Percentiles rank a stretch among this genome's conserved stretches.
These are phyloP conservation scores for Solanum phureja DNA, from an alignment of 257 asterid genomes.

Conservation along the genomic window DNA sequence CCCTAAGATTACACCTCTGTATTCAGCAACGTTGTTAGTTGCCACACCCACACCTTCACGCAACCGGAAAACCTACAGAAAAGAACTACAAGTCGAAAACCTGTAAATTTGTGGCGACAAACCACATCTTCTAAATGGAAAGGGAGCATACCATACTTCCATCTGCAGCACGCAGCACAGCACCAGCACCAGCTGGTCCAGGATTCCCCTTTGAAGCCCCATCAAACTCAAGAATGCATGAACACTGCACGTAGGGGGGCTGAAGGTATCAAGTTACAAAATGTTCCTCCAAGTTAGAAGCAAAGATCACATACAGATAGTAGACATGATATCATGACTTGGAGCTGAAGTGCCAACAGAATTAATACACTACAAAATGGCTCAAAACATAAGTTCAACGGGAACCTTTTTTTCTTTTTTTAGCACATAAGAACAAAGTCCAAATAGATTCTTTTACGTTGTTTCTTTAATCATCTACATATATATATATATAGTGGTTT, in stretches of 20 bases:
- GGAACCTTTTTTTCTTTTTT: background rate
- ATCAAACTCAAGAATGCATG: conserved; percentile 82
- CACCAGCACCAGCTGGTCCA: conserved; percentile 97
- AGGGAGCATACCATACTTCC: conserved; percentile 61
- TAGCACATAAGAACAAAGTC: background rate
- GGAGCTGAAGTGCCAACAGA: background rate
- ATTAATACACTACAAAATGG: background rate
- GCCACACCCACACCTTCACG: conserved; percentile 97
- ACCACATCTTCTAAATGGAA: background rate
- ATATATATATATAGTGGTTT: too few relatives aligned
- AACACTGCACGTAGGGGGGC: conserved; percentile 38
- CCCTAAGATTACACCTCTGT: conserved; percentile 82
- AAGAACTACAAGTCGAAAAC: conserved; percentile 1
- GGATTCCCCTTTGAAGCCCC: conserved; percentile 99
- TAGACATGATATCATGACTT: background rate
- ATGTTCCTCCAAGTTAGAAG: background rate
- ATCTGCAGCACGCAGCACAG: conserved; percentile 71
- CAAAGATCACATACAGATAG: background rate
- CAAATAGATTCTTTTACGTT: background rate
- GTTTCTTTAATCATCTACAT: background rate
- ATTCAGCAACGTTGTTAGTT: conserved; percentile 92
- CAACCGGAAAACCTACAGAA: conserved; percentile 56
- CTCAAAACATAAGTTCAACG: background rate
- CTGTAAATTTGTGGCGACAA: background rate
- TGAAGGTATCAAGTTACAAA: conserved; percentile 8